Percentiles rank a stretch among this genome's conserved stretches.
phyloP scores from a whole-genome alignment of 2,329 filamentous ascomycete genomes.

The Aspergillus hortae region DNA sequence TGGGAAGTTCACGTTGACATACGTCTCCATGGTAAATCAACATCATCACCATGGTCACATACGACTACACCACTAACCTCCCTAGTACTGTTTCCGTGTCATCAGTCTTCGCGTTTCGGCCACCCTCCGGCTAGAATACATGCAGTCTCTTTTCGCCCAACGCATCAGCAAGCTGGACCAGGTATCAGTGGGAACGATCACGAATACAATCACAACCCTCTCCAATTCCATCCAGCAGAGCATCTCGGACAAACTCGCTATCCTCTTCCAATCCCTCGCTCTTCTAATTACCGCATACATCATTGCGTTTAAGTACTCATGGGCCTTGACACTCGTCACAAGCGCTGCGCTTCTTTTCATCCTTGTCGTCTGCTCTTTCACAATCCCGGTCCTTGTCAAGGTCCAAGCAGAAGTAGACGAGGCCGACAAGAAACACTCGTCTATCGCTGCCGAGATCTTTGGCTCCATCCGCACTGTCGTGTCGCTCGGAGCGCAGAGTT shows the following conservation, averaged over 20 bases:
- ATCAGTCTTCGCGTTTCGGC: conserved; percentile 51
- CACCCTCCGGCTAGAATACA: conserved; percentile 48
- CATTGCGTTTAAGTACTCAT: conserved; percentile 52
- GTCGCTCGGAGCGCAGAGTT: conserved; percentile 40
- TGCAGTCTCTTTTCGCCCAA: conserved; percentile 48
- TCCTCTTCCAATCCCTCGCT: conserved; percentile 41
- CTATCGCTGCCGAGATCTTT: conserved; percentile 42
- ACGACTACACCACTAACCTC: background rate
- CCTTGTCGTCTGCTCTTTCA: conserved; percentile 27
- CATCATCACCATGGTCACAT: background rate
- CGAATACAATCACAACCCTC: conserved; percentile 51
- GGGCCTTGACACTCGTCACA: conserved; percentile 51
- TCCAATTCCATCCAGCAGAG: conserved; percentile 54
- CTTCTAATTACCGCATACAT: conserved; percentile 46
- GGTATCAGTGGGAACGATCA: conserved; percentile 49
- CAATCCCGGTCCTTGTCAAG: conserved; percentile 32
- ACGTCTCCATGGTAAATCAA: conserved; percentile 49
- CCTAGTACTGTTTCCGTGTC: conserved; percentile 45
- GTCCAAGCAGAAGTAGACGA: conserved; percentile 34
- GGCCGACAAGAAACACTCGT: conserved; percentile 34
- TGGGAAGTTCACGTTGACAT: conserved; percentile 53
- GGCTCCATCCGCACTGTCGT: conserved; percentile 43
- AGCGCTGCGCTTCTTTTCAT: conserved; percentile 47
- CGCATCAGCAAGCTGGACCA: conserved; percentile 50
- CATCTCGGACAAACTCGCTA: conserved; percentile 51